phyloP scores from a whole-genome alignment of 352 stramenopile species.

The Phytophthora colocasiae region DNA sequence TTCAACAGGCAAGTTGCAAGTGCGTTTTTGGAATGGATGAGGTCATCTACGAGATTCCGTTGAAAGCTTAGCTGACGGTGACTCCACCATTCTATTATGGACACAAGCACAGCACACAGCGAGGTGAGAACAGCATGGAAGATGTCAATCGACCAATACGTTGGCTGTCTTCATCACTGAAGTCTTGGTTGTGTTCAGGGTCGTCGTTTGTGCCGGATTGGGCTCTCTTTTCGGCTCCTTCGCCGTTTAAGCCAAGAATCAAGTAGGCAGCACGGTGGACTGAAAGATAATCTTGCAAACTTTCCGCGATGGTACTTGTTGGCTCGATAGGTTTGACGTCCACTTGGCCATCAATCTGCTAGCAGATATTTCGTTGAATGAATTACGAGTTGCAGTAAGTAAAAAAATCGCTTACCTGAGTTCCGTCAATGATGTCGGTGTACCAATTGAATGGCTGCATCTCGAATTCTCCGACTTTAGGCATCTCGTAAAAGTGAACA shows the following conservation, averaged over 20 bases:
- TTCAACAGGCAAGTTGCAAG: slow-evolving; percentile 1
- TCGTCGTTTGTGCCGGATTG: neutral
- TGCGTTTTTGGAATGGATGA: slow-evolving; percentile 8
- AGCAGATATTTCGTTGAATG: neutral
- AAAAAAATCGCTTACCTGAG: slow-evolving; percentile 20
- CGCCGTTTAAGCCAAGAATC: slow-evolving; percentile 50
- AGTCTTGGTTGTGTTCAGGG: neutral
- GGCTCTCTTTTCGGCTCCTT: slow-evolving; percentile 8
- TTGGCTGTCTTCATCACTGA: neutral
- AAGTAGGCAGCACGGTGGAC: slow-evolving; percentile 52
- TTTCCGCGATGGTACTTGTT: slow-evolving; percentile 54
- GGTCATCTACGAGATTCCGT: no score
- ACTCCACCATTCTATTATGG: slow-evolving; percentile 24
- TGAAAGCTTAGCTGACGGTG: no score
- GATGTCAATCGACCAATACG: slow-evolving; percentile 43
- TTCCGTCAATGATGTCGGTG: slow-evolving; percentile 34
- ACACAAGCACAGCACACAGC: slow-evolving; percentile 62
- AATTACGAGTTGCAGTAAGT: neutral
- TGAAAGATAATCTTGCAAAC: slow-evolving; percentile 59
- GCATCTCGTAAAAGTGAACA: slow-evolving; percentile 70
- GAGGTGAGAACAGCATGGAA: slow-evolving; percentile 64
- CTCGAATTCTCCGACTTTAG: slow-evolving; percentile 48
- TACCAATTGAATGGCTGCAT: slow-evolving; percentile 43
- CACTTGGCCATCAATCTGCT: slow-evolving; percentile 41
- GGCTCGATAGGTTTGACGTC: slow-evolving; percentile 50